A percentile compares a stretch with the other conserved stretches of the same genome.
These are phyloP conservation scores for Hemileccinum rubropunctum DNA, from an alignment of 768 basidiomycete species.

Conservation along the genomic window DNA sequence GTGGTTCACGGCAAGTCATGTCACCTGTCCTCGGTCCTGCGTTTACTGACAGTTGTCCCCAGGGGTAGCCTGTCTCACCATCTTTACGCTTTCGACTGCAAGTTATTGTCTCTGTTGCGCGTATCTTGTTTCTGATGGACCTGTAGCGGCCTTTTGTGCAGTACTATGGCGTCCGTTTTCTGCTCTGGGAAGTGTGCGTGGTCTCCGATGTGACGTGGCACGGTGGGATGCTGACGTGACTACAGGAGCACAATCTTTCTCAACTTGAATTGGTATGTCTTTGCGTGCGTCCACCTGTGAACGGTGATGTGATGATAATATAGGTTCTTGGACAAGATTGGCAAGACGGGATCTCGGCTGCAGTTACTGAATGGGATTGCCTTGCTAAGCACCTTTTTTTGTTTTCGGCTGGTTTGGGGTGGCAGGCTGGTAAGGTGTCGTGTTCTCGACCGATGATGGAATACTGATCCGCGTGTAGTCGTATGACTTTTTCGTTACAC, in stretches of 20 bases:
- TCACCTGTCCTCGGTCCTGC: background rate
- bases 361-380: slow-evolving; percentile 72
- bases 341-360: slow-evolving; percentile 61
- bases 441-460: background rate
- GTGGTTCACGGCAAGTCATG: slow-evolving; percentile 62
- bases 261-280: slow-evolving; percentile 77
- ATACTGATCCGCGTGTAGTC: slow-evolving; percentile 43
- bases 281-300: background rate
- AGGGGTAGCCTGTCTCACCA: slow-evolving; percentile 62
- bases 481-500: slow-evolving; percentile 58
- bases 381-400: slow-evolving; percentile 67
- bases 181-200: slow-evolving; percentile 78
- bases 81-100: slow-evolving; percentile 73
- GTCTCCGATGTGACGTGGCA: background rate
- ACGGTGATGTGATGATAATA: background rate
- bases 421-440: slow-evolving; percentile 37
- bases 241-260: slow-evolving; percentile 79
- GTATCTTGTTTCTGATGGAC: slow-evolving; percentile 2
- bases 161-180: slow-evolving; percentile 74
- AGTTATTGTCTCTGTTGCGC: slow-evolving; percentile 25
- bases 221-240: slow-evolving; percentile 4
- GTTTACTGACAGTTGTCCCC: slow-evolving; percentile 2
- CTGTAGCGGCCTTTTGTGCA: slow-evolving; percentile 68
- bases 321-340: slow-evolving; percentile 78
- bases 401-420: slow-evolving; percentile 70